Evolutionary conservation across 371 early-diverging fungal species (phyloP), one percentile per base, ranked within the genome.

Genomic region (Mucor circinelloides): DNA sequence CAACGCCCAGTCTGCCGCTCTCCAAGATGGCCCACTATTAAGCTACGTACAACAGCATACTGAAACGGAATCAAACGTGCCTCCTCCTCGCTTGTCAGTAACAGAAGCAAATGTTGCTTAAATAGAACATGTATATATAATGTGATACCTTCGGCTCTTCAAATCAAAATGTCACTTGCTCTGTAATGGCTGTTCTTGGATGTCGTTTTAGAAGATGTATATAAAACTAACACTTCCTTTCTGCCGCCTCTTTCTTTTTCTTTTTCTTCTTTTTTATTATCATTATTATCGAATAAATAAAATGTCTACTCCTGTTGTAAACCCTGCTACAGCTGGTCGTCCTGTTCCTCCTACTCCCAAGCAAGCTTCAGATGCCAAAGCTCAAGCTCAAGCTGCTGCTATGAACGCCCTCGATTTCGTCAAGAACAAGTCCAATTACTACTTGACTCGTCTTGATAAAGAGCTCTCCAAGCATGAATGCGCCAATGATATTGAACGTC

Each of bases 401-500:
- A 52, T 38, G 21, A 52, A 28, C 21, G 58, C 46, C 1, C 23
- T 46, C 0, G 63, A 67, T 36, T 4, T 44, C n/a, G 21, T 52
- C 58, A 66, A 63, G 44, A 34, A 54, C 13, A 64, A 69, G 12
- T 27, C 60, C 34, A 68, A 66, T 23, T 60, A 46, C 6, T 46
- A 50, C 13, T 36, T 59, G 27, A 40, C 38, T 40, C 36, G 50
- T 75, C 81, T 92, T 64, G 94, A 95, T 77, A 88, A 84, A 69
- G 90, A 92, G 70, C 86, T 95, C 67, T 74, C 89, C 67, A 86
- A 91, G 72, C 73, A 89, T 60, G 86, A 90, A 17, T 71, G 85
- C 55, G 77, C 87, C 21, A 80, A 83, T 61, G 84, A 88, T 60
- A 58, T 94, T 63, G 91, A 96, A 79, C 82, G 80, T 48, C 78